These are phyloP conservation scores for Claviceps cyperi DNA, from an alignment of 2,329 filamentous ascomycete species.

Conservation along the genomic window DNA sequence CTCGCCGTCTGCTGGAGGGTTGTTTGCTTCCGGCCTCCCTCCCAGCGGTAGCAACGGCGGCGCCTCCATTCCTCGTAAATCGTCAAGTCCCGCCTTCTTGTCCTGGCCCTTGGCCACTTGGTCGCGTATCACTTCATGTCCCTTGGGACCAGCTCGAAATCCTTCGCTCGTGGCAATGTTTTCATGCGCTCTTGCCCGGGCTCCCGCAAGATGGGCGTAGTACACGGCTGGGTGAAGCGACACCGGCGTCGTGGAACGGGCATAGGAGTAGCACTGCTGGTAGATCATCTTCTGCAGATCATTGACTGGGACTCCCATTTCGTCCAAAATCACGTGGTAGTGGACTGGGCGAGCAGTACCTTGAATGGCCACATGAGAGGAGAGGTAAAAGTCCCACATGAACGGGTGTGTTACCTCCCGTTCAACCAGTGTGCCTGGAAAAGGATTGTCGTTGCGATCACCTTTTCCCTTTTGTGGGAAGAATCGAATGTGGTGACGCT, in stretches of 20 bases:
- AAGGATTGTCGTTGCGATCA: conserved; percentile 70
- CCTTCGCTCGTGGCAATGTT: conserved; percentile 30
- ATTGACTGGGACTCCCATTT: conserved; percentile 51
- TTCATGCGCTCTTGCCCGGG: conserved; percentile 66
- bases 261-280: conserved; percentile 88
- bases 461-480: conserved; percentile 51
- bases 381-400: conserved; percentile 73
- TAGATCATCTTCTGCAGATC: conserved; percentile 81
- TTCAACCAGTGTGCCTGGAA: conserved; percentile 81
- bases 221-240: conserved; percentile 84
- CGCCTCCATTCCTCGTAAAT: conserved; percentile 13
- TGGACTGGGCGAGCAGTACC: conserved; percentile 86
- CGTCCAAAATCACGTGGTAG: conserved; percentile 80
- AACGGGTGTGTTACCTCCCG: conserved; percentile 79
- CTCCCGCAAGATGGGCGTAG: conserved; percentile 83
- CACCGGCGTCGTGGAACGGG: conserved; percentile 81
- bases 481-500: conserved; percentile 87
- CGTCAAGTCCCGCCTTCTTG: conserved; percentile 7
- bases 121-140: conserved; percentile 24
- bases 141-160: conserved; percentile 28
- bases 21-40: conserved; percentile 10
- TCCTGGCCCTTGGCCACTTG: conserved; percentile 24
- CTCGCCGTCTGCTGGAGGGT: conserved; percentile 15
- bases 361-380: conserved; percentile 62
- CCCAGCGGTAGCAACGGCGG: conserved; percentile 19